Conservation (phyloP, 2,329 filamentous ascomycete species). For the Sporothrix schenckii region DNA sequence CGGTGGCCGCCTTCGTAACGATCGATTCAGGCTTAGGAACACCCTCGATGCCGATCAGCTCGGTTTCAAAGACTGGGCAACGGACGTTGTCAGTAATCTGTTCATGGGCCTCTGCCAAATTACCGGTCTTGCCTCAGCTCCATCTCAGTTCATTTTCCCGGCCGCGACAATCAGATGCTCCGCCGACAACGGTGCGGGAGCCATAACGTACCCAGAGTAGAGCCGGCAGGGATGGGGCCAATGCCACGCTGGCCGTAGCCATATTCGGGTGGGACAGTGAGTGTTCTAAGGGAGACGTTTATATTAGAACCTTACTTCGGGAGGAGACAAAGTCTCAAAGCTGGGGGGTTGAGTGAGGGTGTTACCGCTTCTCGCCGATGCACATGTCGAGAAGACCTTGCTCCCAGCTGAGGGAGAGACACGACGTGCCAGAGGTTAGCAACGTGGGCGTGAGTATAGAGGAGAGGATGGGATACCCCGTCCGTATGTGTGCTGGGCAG, state of each 20-base stretch:
- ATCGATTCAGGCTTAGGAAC: conserved; percentile 59
- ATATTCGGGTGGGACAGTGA: conserved; percentile 85
- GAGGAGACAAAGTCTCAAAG: conserved; percentile 31
- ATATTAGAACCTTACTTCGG: not conserved
- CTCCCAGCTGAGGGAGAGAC: conserved; percentile 69
- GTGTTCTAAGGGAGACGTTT: conserved; percentile 54
- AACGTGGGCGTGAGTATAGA: not conserved
- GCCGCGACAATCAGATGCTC: not conserved
- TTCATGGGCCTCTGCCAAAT: not conserved
- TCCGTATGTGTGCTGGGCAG: not conserved
- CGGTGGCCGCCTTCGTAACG: conserved; percentile 46
- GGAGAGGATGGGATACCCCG: too few relatives aligned
- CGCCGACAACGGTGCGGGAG: not conserved
- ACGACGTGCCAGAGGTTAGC: conserved; percentile 21
- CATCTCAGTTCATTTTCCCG: not conserved
- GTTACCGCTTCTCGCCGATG: conserved; percentile 82
- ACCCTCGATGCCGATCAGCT: conserved; percentile 80
- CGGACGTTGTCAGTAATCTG: not conserved
- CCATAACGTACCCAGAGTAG: conserved; percentile 67
- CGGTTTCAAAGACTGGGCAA: conserved; percentile 64
- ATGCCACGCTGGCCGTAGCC: conserved; percentile 77
- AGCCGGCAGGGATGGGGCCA: conserved; percentile 80
- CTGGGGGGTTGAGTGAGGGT: too few relatives aligned
- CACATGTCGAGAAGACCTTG: conserved; percentile 91
- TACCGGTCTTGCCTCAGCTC: not conserved